Base-by-base conservation (phyloP, 2,329 filamentous ascomycete genomes). In the Phaeosphaeriaceae sp. region DNA sequence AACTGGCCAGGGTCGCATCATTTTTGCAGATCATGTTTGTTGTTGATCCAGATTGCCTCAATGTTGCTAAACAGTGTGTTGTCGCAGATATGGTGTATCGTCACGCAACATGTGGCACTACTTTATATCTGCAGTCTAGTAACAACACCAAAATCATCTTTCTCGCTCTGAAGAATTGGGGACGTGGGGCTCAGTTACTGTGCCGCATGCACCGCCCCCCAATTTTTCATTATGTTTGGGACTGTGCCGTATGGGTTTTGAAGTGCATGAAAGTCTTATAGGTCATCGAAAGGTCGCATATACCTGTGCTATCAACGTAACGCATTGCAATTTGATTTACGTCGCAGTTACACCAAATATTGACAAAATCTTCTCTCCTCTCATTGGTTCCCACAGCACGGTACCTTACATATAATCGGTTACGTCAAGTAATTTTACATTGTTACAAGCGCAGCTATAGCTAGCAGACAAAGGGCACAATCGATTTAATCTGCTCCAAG, bases 371-470 rank as follows among this genome's bases (percentile, higher is more conserved):
- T 26, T 11, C 23, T 26, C 23, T 26, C 23, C 7, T 15, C 20
- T 47, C 32, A 48, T 55, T 57, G 48, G 52, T 29, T 20, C 33
- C 23, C 18, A 15, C 38, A 35, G 6, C 23, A 49, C 35, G 23
- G 32, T 39, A 29, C 28, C 29, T 33, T 47, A 38, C 48, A 41
- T 29, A 29, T 29, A 57, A 26, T 20, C 39, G 16, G 42, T 42
- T 33, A 37, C 48, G n/a, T 20, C 41, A 23, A 17, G 42, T 12
- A 40, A 47, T 52, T 15, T 52, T 37, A 42, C n/a, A 39, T 29
- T 16, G 48, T 52, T 57, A 54, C 54, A 45, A 33, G 36, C 35
- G 26, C 36, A 40, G 32, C 36, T 38, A 48, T 48, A 42, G 38
- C 15, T 17, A 4, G 45, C n/a, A 20, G 20, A 18, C n/a, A 8